These are phyloP conservation scores for Suillus sp. DNA, from an alignment of 768 basidiomycete genomes.

Conservation along the genomic window DNA sequence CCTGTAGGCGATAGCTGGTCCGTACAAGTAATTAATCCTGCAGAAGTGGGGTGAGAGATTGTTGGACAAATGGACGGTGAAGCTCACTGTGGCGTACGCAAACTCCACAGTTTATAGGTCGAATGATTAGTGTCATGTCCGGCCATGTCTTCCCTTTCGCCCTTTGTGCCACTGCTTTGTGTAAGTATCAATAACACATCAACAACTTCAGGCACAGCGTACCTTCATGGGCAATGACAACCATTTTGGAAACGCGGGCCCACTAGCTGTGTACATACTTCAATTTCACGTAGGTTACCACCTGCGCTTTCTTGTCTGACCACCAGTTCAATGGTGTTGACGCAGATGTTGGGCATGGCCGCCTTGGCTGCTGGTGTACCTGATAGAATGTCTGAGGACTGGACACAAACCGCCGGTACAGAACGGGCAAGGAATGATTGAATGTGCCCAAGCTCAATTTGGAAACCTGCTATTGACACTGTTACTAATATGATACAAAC, in stretches of 20 bases:
- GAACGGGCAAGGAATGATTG: slow-evolving; percentile 77
- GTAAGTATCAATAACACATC: slow-evolving; percentile 10
- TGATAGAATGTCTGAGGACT: slow-evolving; percentile 79
- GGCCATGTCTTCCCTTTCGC: slow-evolving; percentile 69
- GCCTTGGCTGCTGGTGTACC: slow-evolving; percentile 88
- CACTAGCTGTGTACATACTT: slow-evolving; percentile 91
- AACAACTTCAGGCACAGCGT: slow-evolving; percentile 20
- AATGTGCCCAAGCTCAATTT: slow-evolving; percentile 55
- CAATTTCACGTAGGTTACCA: slow-evolving; percentile 88
- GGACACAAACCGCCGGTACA: slow-evolving; percentile 82
- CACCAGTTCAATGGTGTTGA: slow-evolving; percentile 92
- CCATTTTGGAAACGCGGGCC: slow-evolving; percentile 91
- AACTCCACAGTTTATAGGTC: slow-evolving; percentile 93
- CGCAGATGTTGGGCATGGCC: slow-evolving; percentile 89
- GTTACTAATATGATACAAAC: no score
- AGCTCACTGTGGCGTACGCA: slow-evolving; percentile 64
- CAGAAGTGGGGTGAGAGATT: slow-evolving; percentile 1
- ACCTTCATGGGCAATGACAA: slow-evolving; percentile 91
- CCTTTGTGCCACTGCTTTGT: slow-evolving; percentile 73
- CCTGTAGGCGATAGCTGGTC: slow-evolving; percentile 71
- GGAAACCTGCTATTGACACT: no score
- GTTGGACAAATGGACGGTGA: background rate
- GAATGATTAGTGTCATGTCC: slow-evolving; percentile 81
- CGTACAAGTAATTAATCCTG: slow-evolving; percentile 77
- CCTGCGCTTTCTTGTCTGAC: slow-evolving; percentile 77